These are phyloP conservation scores for Collybiopsis confluens DNA, from an alignment of 768 basidiomycete genomes.

Conservation along the genomic window DNA sequence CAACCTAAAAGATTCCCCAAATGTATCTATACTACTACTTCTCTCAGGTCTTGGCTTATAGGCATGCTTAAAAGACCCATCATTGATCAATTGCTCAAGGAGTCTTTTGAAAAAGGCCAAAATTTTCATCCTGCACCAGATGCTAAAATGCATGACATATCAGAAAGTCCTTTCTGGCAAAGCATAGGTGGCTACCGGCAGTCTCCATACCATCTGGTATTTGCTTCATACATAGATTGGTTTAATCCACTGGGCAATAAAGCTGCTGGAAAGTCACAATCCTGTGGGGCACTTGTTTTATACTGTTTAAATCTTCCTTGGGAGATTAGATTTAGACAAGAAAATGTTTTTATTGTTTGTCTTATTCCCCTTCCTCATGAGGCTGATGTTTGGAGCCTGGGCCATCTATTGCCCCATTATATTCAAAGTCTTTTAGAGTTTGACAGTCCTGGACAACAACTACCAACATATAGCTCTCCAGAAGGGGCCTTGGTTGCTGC, in stretches of 20 bases:
- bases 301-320: neutral
- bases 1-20: constrained; percentile 16
- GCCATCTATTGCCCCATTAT: constrained; percentile 15
- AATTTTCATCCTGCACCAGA: neutral
- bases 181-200: constrained; percentile 9
- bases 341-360: neutral
- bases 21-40: constrained; percentile 19
- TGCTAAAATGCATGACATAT: constrained; percentile 16
- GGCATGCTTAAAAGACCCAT: constrained; percentile 20
- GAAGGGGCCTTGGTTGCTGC: constrained; percentile 12
- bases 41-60: constrained; percentile 24
- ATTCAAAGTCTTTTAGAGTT: constrained; percentile 11
- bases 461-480: constrained; percentile 13
- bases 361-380: constrained; percentile 15
- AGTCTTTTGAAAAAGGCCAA: constrained; percentile 10
- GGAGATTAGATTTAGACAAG: neutral
- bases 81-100: constrained; percentile 15
- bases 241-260: neutral
- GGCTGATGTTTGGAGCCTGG: constrained; percentile 18
- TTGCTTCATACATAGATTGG: neutral
- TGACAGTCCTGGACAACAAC: constrained; percentile 8
- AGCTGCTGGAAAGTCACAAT: neutral
- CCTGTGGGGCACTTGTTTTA: neutral
- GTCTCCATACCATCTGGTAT: constrained; percentile 8
- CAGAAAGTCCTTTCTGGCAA: constrained; percentile 25